These are phyloP conservation scores for Cladosporium sp. DNA, from an alignment of 2,329 filamentous ascomycete species.

Conservation along the genomic window DNA sequence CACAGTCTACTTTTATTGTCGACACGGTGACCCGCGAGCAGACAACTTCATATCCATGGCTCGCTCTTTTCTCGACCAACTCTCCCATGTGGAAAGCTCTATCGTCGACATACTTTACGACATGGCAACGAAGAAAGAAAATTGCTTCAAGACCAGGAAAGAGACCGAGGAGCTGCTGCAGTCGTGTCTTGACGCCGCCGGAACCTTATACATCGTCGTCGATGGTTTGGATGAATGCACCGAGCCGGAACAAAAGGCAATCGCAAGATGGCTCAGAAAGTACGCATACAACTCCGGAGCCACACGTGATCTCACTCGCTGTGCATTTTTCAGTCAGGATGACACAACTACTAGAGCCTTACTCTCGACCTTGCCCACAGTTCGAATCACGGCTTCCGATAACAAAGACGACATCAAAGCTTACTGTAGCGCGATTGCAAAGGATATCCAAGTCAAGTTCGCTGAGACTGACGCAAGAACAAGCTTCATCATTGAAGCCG, in stretches of 20 bases:
- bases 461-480: neutral
- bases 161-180: conserved; percentile 13
- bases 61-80: conserved; percentile 16
- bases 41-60: conserved; percentile 19
- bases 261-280: conserved; percentile 16
- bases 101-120: conserved; percentile 14
- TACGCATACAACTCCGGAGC: neutral
- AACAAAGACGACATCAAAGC: conserved; percentile 15
- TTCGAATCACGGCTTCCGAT: neutral
- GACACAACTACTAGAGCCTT: conserved; percentile 10
- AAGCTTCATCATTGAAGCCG: neutral
- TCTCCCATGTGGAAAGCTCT: neutral
- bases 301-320: conserved; percentile 9
- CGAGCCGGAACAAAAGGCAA: conserved; percentile 11
- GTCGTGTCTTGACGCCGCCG: neutral
- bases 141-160: conserved; percentile 11
- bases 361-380: conserved; percentile 2
- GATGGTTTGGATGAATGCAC: conserved; percentile 21
- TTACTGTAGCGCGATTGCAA: neutral
- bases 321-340: conserved; percentile 14
- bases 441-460: neutral
- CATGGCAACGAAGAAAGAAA: neutral
- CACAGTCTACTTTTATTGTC: conserved; percentile 20
- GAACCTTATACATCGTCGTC: conserved; percentile 5
- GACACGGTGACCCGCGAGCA: conserved; percentile 12